Evolutionary conservation across 208 protist species (phyloP), one percentile per base, ranked within the genome.

Genomic region (Tritrichomonas musculus): DNA sequence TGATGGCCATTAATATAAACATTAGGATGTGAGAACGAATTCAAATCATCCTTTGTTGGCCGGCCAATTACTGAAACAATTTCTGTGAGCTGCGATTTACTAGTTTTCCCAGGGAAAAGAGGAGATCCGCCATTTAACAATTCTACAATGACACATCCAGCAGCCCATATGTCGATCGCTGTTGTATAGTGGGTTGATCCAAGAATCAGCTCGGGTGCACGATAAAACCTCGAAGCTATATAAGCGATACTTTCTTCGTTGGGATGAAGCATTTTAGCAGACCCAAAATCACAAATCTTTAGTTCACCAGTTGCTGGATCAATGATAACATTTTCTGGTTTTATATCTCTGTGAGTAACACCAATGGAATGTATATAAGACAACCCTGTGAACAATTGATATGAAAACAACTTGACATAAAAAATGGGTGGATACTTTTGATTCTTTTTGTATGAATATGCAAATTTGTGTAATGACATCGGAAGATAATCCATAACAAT

Each of bases 401-500:
- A 99, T 25, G 96, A 96, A 94, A 97, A 98, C 11, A 98, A 94
- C 95, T 97, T 93, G 27, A 88, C 41, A 39, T 57, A 88, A 11
- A 88, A 36, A 88, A 57, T 53, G 11, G 47, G 77, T 55, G 47
- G 41, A 57, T 60, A 88, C 39, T n/a, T 8, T 33, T 30, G 41
- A 33, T 93, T 55, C 92, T 97, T 98, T 92, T 96, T 96, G 95
- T 97, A 99, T 93, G 97, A 95, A 55, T 96, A 94, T 27, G 96
- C 95, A 33, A 99, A 93, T n/a, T 95, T 94, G 92, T 97, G 97
- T 2, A 99, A 95, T 93, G 99, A 99, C 60, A 98, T 96, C 2
- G 99, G 99, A 0, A 99, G 95, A 96, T 98, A 99, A 92, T 99
- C 98, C 95, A 99, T 97, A 17, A 99, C 98, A n/a, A 99, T 95